phyloP scores from a whole-genome alignment of 179 eudicot genomes.

The Vitellaria paradoxa region DNA sequence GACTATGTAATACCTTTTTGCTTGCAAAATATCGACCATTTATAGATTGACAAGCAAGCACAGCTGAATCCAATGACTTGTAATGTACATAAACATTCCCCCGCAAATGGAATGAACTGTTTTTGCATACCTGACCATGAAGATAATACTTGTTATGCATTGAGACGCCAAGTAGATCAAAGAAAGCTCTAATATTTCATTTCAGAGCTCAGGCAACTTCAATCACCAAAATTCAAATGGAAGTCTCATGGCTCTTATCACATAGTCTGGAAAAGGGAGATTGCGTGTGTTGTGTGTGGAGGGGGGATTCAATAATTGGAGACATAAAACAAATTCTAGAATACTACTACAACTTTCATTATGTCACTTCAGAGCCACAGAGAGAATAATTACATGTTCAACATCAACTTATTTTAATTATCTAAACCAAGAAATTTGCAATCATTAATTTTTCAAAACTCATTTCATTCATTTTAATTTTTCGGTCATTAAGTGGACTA shows the following conservation, averaged over 20 bases:
- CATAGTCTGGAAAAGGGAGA: not conserved
- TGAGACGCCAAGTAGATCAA: not conserved
- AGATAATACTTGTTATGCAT: not conserved
- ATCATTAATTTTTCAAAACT: not conserved
- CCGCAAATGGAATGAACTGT: constrained; percentile 82
- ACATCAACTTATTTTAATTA: not conserved
- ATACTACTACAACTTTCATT: not conserved
- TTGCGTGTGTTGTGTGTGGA: not conserved
- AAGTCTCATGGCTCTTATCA: not conserved
- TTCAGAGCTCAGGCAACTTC: not conserved
- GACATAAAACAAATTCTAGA: not conserved
- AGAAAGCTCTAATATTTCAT: not conserved
- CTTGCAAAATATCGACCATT: constrained; percentile 96
- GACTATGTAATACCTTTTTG: constrained; percentile 57
- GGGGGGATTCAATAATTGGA: not conserved
- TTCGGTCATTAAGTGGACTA: not conserved
- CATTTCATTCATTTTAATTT: not conserved
- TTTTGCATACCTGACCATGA: constrained; percentile 76
- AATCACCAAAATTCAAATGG: not conserved
- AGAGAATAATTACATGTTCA: not conserved
- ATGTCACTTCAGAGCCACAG: not conserved
- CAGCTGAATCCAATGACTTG: constrained; percentile 72
- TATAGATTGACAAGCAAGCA: constrained; percentile 65
- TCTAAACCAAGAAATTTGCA: not conserved
- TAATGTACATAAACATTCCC: constrained; percentile 96